Percentiles rank a stretch among this genome's conserved stretches.
Evolutionary conservation across 495 filamentous ascomycete genomes (phyloP).

Genomic region (Astrothelium macrocarpum): DNA sequence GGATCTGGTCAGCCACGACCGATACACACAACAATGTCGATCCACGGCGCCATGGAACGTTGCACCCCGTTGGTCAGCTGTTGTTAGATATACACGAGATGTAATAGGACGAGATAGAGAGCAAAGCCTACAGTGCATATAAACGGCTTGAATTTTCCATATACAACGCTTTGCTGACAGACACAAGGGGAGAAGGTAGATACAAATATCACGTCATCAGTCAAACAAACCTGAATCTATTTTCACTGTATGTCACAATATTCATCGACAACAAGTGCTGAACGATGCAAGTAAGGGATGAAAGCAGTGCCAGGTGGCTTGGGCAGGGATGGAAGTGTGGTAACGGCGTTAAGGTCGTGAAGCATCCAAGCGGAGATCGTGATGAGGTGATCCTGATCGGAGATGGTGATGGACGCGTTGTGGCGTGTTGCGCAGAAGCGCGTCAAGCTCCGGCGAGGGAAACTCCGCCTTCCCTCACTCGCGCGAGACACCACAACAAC

Average conservation of each 20-base stretch:
- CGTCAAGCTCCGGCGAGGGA: not conserved
- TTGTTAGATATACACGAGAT: not conserved
- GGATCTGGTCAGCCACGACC: not conserved
- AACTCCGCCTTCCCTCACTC: not conserved
- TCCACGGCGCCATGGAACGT: not conserved
- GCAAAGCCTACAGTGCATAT: no score
- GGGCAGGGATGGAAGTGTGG: not conserved
- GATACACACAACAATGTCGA: not conserved
- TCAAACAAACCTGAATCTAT: no score
- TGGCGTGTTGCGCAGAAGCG: not conserved
- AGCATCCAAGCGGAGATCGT: not conserved
- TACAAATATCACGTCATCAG: no score
- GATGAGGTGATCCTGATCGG: not conserved
- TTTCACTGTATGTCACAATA: no score
- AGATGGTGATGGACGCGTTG: not conserved
- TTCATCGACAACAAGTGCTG: no score
- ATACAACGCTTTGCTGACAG: no score
- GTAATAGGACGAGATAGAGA: not conserved
- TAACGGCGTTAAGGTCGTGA: not conserved
- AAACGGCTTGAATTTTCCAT: no score
- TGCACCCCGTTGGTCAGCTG: not conserved
- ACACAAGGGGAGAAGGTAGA: no score
- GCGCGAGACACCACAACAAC: not conserved
- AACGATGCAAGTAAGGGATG: no score
- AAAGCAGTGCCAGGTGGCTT: not conserved